Conservation (phyloP, 305 asterid species). For the Fraxinus platypoda region DNA sequence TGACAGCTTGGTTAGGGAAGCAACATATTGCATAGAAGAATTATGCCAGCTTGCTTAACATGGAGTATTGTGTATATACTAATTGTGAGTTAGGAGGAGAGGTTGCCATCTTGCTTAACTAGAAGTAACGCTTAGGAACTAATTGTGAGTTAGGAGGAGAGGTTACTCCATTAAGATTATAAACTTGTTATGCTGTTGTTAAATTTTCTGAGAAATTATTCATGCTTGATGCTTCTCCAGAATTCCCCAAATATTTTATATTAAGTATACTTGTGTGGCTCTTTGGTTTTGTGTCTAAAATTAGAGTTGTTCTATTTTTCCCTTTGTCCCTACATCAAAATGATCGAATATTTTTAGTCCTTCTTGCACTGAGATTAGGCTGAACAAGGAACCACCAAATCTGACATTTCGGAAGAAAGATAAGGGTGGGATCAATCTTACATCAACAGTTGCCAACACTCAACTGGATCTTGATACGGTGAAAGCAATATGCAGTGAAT, state of each 20-base stretch:
- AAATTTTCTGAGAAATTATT: not conserved
- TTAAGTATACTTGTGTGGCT: not conserved
- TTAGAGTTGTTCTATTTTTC: not conserved
- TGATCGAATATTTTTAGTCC: not conserved
- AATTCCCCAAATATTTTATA: not conserved
- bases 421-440: conserved; percentile 90
- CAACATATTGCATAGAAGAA: not conserved
- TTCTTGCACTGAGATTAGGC: conserved; percentile 39
- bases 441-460: conserved; percentile 76
- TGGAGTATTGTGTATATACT: not conserved
- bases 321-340: not conserved
- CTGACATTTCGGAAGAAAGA: conserved; percentile 83
- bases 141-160: not conserved
- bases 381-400: conserved; percentile 97
- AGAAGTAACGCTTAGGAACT: not conserved
- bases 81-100: no score
- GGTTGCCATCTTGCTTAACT: not conserved
- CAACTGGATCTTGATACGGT: conserved; percentile 89
- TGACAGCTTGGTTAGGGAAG: not conserved
- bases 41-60: not conserved
- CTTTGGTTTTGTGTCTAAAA: not conserved
- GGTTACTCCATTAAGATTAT: not conserved
- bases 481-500: conserved; percentile 95
- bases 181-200: not conserved
- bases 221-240: not conserved